These are phyloP conservation scores for Penicillium frequentans DNA, from an alignment of 2,329 filamentous ascomycete species.

Conservation along the genomic window DNA sequence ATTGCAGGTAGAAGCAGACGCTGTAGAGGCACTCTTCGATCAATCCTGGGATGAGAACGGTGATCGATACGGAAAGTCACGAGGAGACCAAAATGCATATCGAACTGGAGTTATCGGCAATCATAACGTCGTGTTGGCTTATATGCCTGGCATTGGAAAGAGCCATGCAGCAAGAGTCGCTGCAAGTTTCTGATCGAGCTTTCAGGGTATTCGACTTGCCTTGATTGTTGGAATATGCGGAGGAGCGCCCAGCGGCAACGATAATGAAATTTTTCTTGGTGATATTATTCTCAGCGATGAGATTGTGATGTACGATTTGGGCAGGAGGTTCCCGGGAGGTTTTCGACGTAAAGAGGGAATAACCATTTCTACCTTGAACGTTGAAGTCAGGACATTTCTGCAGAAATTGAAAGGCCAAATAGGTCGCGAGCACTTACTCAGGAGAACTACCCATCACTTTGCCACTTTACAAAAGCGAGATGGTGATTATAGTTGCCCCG, in stretches of 20 bases:
- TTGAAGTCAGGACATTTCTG: slow-evolving; percentile 8
- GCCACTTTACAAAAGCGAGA: neutral
- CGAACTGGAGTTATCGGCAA: slow-evolving; percentile 6
- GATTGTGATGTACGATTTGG: slow-evolving; percentile 6
- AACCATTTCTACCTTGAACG: neutral
- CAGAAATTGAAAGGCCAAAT: slow-evolving; percentile 1
- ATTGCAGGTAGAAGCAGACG: slow-evolving; percentile 8
- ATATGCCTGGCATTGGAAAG: slow-evolving; percentile 11
- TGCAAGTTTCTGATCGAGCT: slow-evolving; percentile 4
- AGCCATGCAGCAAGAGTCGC: slow-evolving; percentile 5
- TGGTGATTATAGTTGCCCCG: neutral
- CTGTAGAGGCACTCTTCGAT: slow-evolving; percentile 8
- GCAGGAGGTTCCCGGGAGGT: neutral
- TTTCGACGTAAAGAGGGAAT: slow-evolving; percentile 2
- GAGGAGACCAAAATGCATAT: slow-evolving; percentile 3
- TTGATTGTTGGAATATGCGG: slow-evolving; percentile 10
- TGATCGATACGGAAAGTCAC: slow-evolving; percentile 9
- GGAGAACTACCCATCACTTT: neutral
- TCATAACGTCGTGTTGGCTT: slow-evolving; percentile 10
- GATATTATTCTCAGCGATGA: slow-evolving; percentile 10
- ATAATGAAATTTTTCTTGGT: slow-evolving; percentile 4
- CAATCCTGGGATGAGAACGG: slow-evolving; percentile 2
- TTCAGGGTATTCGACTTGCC: slow-evolving; percentile 6
- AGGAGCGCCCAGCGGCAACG: neutral
- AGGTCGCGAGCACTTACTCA: neutral